These are phyloP conservation scores for Rhizopus arrhizus DNA, from an alignment of 371 early-diverging fungal species.

Conservation along the genomic window DNA sequence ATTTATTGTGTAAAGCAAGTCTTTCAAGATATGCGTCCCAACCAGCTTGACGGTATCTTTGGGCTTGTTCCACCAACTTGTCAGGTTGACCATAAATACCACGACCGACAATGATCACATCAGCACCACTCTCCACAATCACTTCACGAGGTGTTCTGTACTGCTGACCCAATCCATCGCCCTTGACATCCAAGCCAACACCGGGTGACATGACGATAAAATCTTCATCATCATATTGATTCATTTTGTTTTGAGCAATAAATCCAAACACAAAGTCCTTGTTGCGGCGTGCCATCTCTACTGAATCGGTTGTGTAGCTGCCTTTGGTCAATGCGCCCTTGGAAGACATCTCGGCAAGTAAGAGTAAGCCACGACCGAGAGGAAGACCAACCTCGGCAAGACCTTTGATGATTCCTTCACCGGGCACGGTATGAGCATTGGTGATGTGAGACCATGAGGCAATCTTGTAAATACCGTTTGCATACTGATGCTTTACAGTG, in stretches of 20 bases:
- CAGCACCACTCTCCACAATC: constrained; percentile 81
- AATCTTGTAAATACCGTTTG: constrained; percentile 87
- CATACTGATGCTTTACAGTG: constrained; percentile 94
- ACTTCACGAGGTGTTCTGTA: constrained; percentile 91
- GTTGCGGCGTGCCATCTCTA: constrained; percentile 84
- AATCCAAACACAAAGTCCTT: constrained; percentile 93
- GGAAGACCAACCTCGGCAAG: constrained; percentile 84
- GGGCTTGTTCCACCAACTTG: constrained; percentile 71
- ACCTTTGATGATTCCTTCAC: constrained; percentile 93
- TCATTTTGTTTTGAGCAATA: constrained; percentile 81
- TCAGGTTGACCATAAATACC: constrained; percentile 89
- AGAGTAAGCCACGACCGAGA: constrained; percentile 77
- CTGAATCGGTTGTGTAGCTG: constrained; percentile 81
- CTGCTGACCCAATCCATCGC: constrained; percentile 92
- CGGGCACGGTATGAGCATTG: constrained; percentile 93
- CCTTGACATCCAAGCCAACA: constrained; percentile 79
- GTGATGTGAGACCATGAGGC: constrained; percentile 95
- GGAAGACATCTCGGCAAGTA: constrained; percentile 96
- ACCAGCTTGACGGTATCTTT: constrained; percentile 87
- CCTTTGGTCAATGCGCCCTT: constrained; percentile 84
- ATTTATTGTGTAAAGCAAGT: constrained; percentile 32
- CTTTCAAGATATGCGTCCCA: constrained; percentile 90
- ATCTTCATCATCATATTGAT: constrained; percentile 70
- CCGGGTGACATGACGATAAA: constrained; percentile 95
- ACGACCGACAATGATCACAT: constrained; percentile 96